These are phyloP conservation scores for Leccinum subspadiceum DNA, from an alignment of 1,284 basidiomycete species.

Conservation along the genomic window DNA sequence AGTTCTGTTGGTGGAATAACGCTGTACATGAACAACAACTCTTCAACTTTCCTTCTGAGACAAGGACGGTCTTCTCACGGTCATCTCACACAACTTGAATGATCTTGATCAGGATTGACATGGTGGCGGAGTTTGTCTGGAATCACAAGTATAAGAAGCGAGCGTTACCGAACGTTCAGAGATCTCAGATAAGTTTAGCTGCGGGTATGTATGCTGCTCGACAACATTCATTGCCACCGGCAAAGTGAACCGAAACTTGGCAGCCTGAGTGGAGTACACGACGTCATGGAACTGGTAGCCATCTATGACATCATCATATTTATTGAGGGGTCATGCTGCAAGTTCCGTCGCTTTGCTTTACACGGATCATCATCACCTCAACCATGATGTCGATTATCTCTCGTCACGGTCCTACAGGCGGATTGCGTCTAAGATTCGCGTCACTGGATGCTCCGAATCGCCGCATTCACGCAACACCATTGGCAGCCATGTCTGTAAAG, in stretches of 20 bases:
- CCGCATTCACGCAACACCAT: conserved; percentile 47
- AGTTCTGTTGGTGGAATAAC: neutral
- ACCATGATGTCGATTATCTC: conserved; percentile 1
- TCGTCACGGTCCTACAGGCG: neutral
- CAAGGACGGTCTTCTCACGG: neutral
- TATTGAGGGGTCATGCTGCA: neutral
- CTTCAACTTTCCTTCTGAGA: neutral
- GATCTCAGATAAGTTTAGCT: neutral
- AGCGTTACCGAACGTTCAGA: neutral
- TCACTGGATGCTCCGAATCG: conserved; percentile 22
- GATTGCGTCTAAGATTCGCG: neutral
- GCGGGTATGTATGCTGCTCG: neutral
- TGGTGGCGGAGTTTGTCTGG: neutral
- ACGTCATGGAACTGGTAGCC: neutral
- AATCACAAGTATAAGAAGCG: neutral
- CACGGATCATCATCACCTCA: neutral
- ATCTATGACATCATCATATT: conserved; percentile 8
- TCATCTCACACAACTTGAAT: neutral
- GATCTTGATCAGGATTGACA: neutral
- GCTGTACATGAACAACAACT: neutral
- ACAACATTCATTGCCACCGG: neutral
- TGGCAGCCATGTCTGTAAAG: conserved; percentile 49
- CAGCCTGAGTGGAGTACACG: neutral
- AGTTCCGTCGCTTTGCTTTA: neutral
- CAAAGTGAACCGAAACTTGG: neutral